A percentile compares a stretch with the other conserved stretches of the same genome.
These are phyloP conservation scores for Jaltomata sinuosa DNA, from an alignment of 257 asterid genomes.

Conservation along the genomic window DNA sequence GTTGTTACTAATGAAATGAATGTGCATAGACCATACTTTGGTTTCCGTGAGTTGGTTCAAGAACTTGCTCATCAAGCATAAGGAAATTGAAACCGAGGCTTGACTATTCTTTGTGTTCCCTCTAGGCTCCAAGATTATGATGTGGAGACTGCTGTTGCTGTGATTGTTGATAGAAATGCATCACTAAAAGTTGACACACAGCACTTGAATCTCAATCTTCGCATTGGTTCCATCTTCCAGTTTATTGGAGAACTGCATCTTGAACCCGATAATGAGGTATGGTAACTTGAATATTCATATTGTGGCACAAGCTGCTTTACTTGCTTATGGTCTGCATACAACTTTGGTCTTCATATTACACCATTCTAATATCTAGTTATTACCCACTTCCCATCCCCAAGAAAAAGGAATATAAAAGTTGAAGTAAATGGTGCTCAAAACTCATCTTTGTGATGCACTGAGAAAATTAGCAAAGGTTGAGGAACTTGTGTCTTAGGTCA, in stretches of 20 bases:
- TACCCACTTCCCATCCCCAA: background rate
- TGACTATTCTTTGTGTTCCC: background rate
- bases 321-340: background rate
- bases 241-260: constrained; percentile 81
- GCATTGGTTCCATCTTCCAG: constrained; percentile 60
- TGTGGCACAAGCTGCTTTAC: background rate
- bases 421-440: background rate
- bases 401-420: background rate
- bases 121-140: constrained; percentile 64
- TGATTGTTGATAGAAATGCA: constrained; percentile 58
- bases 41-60: background rate
- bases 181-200: constrained; percentile 56
- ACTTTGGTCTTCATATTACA: background rate
- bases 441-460: background rate
- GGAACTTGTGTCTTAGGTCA: background rate
- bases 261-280: constrained; percentile 54
- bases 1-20: background rate
- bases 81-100: background rate
- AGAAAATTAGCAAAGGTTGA: background rate
- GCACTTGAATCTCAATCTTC: constrained; percentile 53
- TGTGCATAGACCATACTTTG: background rate
- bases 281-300: background rate
- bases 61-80: background rate
- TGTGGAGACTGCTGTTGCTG: constrained; percentile 59
- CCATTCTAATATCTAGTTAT: background rate